phyloP scores from a whole-genome alignment of 306 rosid genomes.

The Cicer chorassanicum region DNA sequence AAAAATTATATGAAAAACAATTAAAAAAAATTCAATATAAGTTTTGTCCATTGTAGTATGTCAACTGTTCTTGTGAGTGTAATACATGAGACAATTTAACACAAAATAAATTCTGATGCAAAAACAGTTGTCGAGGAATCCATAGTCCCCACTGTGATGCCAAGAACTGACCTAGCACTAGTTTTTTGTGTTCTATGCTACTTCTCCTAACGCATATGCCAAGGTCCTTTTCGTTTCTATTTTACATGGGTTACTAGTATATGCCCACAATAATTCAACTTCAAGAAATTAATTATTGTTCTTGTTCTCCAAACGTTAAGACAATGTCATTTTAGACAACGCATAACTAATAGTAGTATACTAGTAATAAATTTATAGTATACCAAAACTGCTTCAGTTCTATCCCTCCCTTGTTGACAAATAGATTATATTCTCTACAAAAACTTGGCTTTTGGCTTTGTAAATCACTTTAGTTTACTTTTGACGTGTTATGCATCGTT shows the following conservation, averaged over 20 bases:
- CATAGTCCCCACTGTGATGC: slow-evolving; percentile 55
- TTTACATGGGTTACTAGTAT: slow-evolving; percentile 18
- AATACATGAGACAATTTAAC: neutral
- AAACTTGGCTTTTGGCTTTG: neutral
- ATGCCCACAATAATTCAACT: slow-evolving; percentile 45
- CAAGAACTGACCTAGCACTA: slow-evolving; percentile 51
- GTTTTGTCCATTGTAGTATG: neutral
- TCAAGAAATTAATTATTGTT: neutral
- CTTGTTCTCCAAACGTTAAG: neutral
- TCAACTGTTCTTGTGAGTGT: neutral
- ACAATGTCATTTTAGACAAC: too few relatives aligned
- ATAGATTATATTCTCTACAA: neutral
- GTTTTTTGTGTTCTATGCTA: slow-evolving; percentile 28
- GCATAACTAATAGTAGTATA: too few relatives aligned
- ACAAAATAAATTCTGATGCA: slow-evolving; percentile 16
- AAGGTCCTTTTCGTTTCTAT: slow-evolving; percentile 32
- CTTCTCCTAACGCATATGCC: slow-evolving; percentile 47
- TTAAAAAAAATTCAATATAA: neutral
- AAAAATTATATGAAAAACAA: neutral
- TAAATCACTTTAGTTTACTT: neutral
- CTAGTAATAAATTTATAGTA: too few relatives aligned
- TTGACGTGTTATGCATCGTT: slow-evolving; percentile 4
- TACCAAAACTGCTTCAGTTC: neutral
- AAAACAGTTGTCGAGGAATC: slow-evolving; percentile 48
- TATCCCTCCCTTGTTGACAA: neutral